A percentile compares a stretch with the other conserved stretches of the same genome.
Evolutionary conservation across 495 filamentous ascomycete species (phyloP).

Genomic region (Aspergillus indologenus): DNA sequence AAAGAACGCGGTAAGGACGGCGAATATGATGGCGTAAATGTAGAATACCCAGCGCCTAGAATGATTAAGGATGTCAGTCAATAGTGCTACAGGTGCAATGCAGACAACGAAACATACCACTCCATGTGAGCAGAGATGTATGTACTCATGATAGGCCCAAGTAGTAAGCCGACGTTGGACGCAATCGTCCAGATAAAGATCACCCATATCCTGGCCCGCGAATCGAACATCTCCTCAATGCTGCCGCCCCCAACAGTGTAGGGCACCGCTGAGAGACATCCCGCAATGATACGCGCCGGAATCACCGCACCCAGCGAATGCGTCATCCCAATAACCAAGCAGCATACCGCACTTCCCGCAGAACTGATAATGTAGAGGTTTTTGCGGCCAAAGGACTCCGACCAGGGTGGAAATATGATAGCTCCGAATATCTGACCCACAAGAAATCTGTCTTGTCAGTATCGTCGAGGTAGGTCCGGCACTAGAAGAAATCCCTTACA

Average conservation of each 20-base stretch:
- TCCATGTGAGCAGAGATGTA: conserved; percentile 30
- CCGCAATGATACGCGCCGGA: conserved; percentile 40
- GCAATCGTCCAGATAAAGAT: conserved; percentile 42
- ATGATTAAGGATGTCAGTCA: neutral
- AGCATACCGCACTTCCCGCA: conserved; percentile 36
- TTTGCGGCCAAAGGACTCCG: conserved; percentile 48
- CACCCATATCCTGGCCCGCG: conserved; percentile 40
- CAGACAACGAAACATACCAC: conserved; percentile 21
- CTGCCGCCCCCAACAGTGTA: conserved; percentile 46
- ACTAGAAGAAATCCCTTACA: conserved; percentile 18
- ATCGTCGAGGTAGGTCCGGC: conserved; percentile 21
- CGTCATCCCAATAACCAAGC: conserved; percentile 37
- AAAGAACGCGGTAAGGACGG: conserved; percentile 23
- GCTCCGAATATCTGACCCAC: conserved; percentile 48
- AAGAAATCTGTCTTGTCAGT: conserved; percentile 31
- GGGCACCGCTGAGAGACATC: conserved; percentile 46
- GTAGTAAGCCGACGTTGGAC: conserved; percentile 36
- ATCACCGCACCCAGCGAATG: conserved; percentile 32
- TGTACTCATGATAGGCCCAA: conserved; percentile 42
- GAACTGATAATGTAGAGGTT: conserved; percentile 45
- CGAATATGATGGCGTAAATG: conserved; percentile 33
- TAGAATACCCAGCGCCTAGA: conserved; percentile 45
- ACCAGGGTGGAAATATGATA: conserved; percentile 47
- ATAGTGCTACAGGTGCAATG: no score
- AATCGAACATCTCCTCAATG: conserved; percentile 49